Conservation (phyloP, 148 eudicot genomes). For the Spergularia marina region DNA sequence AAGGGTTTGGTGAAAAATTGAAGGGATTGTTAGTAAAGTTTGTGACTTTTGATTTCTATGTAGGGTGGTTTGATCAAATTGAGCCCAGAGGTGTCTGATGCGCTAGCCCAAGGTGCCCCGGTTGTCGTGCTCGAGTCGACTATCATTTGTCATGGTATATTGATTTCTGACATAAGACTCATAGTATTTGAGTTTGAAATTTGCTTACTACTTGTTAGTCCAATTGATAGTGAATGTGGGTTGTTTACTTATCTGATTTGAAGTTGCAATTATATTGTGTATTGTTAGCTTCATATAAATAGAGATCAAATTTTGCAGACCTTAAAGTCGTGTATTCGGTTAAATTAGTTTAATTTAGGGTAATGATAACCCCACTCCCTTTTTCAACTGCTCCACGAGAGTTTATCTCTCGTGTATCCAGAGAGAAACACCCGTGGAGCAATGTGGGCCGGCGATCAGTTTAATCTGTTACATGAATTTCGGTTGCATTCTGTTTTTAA, state of each 20-base stretch:
- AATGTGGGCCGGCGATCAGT: too few species aligned
- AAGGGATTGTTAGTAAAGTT: not conserved
- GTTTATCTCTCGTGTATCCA: too few species aligned
- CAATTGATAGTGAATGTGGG: not conserved
- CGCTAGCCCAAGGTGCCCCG: conserved; percentile 63
- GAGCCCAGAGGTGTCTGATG: conserved; percentile 67
- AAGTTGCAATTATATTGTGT: not conserved
- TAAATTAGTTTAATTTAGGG: too few species aligned
- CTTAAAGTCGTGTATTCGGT: too few species aligned
- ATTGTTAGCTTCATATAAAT: not conserved
- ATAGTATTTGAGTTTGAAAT: not conserved
- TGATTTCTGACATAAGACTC: not conserved
- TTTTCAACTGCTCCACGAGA: too few species aligned
- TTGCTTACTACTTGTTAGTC: conserved; percentile 2
- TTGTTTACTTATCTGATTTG: too few species aligned
- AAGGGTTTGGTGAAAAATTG: not conserved
- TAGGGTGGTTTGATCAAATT: conserved; percentile 44
- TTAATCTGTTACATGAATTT: not conserved
- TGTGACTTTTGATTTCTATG: not conserved
- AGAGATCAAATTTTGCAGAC: not conserved
- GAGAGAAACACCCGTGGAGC: too few species aligned
- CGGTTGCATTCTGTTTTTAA: not conserved
- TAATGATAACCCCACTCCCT: too few species aligned
- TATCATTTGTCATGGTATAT: conserved; percentile 84
- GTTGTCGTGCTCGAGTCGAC: conserved; percentile 97